These are phyloP conservation scores for Chytriomyces sp. DNA, from an alignment of 192 early-diverging fungal species.

Conservation along the genomic window DNA sequence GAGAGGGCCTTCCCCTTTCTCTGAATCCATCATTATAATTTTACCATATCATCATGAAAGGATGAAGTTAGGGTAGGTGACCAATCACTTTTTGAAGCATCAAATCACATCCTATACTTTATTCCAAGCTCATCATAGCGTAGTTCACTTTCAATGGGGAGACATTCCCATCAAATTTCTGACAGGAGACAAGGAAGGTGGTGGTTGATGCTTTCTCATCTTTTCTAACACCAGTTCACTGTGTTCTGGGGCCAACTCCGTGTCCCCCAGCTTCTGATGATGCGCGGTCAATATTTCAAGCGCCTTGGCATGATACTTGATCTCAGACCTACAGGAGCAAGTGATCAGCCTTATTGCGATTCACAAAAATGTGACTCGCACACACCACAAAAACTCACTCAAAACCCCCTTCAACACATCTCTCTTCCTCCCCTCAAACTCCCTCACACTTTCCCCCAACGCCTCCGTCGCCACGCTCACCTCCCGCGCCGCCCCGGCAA, in stretches of 20 bases:
- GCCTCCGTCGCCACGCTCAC: conserved; percentile 25
- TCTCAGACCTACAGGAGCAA: conserved; percentile 14
- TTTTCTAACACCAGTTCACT: not conserved
- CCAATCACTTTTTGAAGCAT: no score
- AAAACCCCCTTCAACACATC: conserved; percentile 13
- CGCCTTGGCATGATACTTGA: conserved; percentile 12
- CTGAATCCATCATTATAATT: no score
- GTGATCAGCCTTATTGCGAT: no score
- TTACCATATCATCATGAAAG: no score
- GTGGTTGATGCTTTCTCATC: not conserved
- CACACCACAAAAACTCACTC: conserved; percentile 20
- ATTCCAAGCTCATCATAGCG: no score
- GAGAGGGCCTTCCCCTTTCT: no score
- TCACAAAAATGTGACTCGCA: no score
- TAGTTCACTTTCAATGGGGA: no score
- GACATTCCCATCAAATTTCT: not conserved
- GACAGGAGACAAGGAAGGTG: not conserved
- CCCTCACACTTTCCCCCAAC: conserved; percentile 30
- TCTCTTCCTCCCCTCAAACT: conserved; percentile 38
- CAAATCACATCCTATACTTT: no score
- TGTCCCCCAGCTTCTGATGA: conserved; percentile 15
- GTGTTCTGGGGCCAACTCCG: not conserved
- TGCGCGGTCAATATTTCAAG: conserved; percentile 12
- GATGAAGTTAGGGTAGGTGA: no score
- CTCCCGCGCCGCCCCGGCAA: conserved; percentile 36